phyloP scores from a whole-genome alignment of 306 rosid genomes.

The Medicago arabica region DNA sequence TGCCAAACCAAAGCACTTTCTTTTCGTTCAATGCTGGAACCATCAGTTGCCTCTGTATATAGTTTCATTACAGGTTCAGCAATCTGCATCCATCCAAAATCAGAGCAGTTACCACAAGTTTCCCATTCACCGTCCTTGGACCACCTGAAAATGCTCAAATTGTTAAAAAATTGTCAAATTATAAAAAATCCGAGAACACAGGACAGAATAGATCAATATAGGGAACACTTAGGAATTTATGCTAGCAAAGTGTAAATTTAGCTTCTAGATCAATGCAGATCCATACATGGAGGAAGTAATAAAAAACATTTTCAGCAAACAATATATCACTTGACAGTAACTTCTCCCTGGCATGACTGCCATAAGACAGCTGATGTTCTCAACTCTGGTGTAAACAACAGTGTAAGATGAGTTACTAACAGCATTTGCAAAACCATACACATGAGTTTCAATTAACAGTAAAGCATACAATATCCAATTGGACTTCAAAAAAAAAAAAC shows the following conservation, averaged over 20 bases:
- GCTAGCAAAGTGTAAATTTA: slow-evolving; percentile 31
- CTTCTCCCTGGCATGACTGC: slow-evolving; percentile 16
- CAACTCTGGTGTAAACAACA: slow-evolving; percentile 13
- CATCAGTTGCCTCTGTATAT: slow-evolving; percentile 88
- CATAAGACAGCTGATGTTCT: slow-evolving; percentile 9
- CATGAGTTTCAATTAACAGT: slow-evolving; percentile 3
- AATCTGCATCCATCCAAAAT: slow-evolving; percentile 81
- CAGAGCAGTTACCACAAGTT: slow-evolving; percentile 59
- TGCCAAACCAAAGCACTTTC: slow-evolving; percentile 91
- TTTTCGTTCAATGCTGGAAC: slow-evolving; percentile 72
- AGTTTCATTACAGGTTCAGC: slow-evolving; percentile 76
- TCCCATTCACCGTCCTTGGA: slow-evolving; percentile 65
- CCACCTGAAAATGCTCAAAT: slow-evolving; percentile 57
- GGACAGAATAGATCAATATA: slow-evolving; percentile 22
- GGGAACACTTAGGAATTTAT: background rate
- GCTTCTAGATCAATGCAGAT: slow-evolving; percentile 32
- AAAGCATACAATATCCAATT: slow-evolving; percentile 15
- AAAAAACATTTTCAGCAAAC: slow-evolving; percentile 29
- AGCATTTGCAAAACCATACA: slow-evolving; percentile 19
- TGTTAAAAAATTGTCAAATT: background rate
- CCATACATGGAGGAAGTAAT: background rate
- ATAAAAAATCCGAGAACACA: slow-evolving; percentile 6
- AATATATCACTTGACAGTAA: slow-evolving; percentile 2
- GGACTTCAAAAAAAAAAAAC: slow-evolving; percentile 8
- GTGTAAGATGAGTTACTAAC: slow-evolving; percentile 17